Base-by-base conservation (phyloP, 768 basidiomycete species). In the Kwoniella dejecticola region DNA sequence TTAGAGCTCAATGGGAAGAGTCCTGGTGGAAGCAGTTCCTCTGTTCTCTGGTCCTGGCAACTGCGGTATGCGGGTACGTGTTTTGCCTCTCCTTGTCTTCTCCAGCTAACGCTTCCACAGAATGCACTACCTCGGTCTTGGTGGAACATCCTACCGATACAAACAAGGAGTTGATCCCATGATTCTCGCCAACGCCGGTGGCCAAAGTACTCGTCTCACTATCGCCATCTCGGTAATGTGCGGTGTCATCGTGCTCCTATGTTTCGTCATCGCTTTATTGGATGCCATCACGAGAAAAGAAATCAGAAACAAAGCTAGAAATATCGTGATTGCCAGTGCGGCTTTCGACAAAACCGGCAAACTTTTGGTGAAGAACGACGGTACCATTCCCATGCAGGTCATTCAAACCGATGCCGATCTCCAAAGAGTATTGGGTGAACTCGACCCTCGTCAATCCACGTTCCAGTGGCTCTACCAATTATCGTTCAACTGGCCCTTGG, bases 381-480 rank as follows among this genome's bases (percentile, higher is more conserved):
- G 79, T 27, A 75, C 72, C 5, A 63, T 80, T n/a, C 79, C 79
- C 2, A 70, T 78, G 70, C 71, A 77, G 44, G 66, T 78, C 30
- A 77, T 80, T 53, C 71, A 80, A 64, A 78, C 77, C 3, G 71
- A 78, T 19, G 72, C 73, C 13, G 69, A 74, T 27, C 60, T 75
- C 26, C 67, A 73, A 62, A 63, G 69, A 54, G 63, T 78, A 23
- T 53, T 77, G 24, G 58, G 60, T 30, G 72, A 79, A 56, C 73
- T 79, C 11, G 77, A 79, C 48, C 76, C 75, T 23, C 68, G 70
- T n/a, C 68, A 70, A 48, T 63, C 74, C n/a, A 77, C 73, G 5
- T 80, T 78, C 74, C 79, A 79, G 53, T 80, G 78, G 78, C 67
- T 80, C 4, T 80, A 75, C 69, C 69, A 72, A 30, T 67, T 80